Conservation (phyloP, 148 eudicot genomes). For the Persicaria tinctoria region DNA sequence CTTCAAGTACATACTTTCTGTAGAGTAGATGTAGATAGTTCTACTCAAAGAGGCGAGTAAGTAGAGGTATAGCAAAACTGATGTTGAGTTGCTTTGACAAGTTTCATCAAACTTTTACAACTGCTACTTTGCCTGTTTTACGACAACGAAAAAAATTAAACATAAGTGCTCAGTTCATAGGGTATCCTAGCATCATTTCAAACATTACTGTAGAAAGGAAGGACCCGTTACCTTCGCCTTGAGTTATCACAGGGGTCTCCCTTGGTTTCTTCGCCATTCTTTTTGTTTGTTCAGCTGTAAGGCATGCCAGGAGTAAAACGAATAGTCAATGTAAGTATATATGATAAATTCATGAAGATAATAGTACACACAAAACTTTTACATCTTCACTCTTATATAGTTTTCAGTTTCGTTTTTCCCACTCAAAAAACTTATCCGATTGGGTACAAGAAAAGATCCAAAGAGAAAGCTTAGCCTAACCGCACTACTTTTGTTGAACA, state of each 20-base stretch:
- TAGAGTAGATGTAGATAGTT: background rate
- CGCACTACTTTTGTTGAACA: too few relatives aligned
- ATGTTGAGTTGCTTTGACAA: background rate
- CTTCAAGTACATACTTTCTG: background rate
- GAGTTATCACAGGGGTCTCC: conserved; percentile 21
- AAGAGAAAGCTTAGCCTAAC: too few relatives aligned
- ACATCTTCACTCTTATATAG: background rate
- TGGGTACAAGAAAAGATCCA: too few relatives aligned
- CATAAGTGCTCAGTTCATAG: background rate
- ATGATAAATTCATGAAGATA: background rate
- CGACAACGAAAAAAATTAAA: background rate
- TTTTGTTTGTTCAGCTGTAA: conserved; percentile 39
- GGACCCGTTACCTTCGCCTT: conserved; percentile 18
- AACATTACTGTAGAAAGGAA: background rate
- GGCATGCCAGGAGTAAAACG: background rate
- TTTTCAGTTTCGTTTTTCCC: background rate
- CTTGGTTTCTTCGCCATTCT: conserved; percentile 28
- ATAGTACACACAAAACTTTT: background rate
- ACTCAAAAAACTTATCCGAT: too few relatives aligned
- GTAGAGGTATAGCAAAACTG: background rate
- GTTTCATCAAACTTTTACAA: background rate
- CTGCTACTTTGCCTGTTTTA: conserved; percentile 9
- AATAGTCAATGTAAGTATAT: background rate
- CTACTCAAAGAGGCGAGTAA: too few relatives aligned
- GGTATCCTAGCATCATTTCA: background rate